phyloP scores from a whole-genome alignment of 2,329 filamentous ascomycete species.

The Phialophora verrucosa region DNA sequence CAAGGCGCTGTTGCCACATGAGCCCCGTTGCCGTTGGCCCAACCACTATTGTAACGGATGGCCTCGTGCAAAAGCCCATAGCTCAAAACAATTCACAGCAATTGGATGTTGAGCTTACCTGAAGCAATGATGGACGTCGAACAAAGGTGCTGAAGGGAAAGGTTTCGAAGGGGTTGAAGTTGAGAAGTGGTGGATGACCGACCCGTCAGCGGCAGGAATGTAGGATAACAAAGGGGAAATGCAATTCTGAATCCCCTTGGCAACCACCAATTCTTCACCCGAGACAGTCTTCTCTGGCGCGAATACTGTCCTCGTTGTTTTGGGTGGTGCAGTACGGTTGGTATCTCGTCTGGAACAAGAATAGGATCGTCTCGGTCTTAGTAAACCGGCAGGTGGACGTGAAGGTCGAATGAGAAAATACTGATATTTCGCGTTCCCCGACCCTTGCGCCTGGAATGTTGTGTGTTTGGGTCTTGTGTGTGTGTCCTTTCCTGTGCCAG shows the following conservation, averaged over 20 bases:
- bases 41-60: constrained; percentile 18
- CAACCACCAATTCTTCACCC: constrained; percentile 27
- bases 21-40: constrained; percentile 22
- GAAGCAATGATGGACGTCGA: constrained; percentile 13
- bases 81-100: constrained; percentile 10
- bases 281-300: constrained; percentile 15
- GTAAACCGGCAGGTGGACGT: constrained; percentile 1
- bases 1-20: constrained; percentile 30
- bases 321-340: constrained; percentile 21
- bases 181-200: constrained; percentile 22
- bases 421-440: neutral
- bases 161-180: constrained; percentile 13
- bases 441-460: neutral
- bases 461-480: neutral
- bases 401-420: constrained; percentile 1
- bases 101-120: constrained; percentile 24
- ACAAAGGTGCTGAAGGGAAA: constrained; percentile 21
- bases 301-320: constrained; percentile 16
- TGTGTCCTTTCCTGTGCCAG: neutral
- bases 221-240: constrained; percentile 34
- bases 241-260: constrained; percentile 32
- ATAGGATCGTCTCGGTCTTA: constrained; percentile 21
- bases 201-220: constrained; percentile 28
- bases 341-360: constrained; percentile 16
- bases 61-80: constrained; percentile 29